Evolutionary conservation across 2,329 filamentous ascomycete species (phyloP).

Genomic region (Chaetomiaceae sp.): DNA sequence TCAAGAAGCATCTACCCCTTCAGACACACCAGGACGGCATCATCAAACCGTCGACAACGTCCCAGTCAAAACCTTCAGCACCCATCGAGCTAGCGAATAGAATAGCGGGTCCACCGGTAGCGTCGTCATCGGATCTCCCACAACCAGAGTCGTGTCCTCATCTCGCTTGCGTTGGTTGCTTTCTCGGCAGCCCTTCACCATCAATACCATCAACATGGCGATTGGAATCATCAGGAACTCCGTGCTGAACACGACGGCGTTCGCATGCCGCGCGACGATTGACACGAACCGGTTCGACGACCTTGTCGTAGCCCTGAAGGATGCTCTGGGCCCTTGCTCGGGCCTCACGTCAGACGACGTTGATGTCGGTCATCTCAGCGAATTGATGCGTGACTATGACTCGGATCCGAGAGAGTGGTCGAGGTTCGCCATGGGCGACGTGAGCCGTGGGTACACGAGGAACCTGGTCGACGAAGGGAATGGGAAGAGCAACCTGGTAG

Average conservation of each 20-base stretch:
- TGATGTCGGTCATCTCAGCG: slow-evolving; percentile 64
- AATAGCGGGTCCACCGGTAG: neutral
- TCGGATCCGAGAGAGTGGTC: slow-evolving; percentile 68
- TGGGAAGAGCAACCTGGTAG: slow-evolving; percentile 51
- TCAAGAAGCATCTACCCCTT: neutral
- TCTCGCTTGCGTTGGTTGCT: neutral
- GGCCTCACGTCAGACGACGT: slow-evolving; percentile 79
- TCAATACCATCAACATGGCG: slow-evolving; percentile 25
- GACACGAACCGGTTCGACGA: slow-evolving; percentile 55
- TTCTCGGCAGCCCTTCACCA: neutral
- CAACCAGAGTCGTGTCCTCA: neutral
- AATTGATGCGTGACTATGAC: slow-evolving; percentile 69
- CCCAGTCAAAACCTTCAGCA: neutral
- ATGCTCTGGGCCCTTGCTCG: slow-evolving; percentile 71
- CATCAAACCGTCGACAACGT: neutral
- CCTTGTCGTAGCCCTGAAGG: slow-evolving; percentile 69
- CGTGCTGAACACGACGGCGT: slow-evolving; percentile 9
- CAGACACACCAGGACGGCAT: neutral
- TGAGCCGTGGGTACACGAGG: slow-evolving; percentile 68
- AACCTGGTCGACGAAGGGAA: slow-evolving; percentile 91
- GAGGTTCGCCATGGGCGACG: slow-evolving; percentile 69
- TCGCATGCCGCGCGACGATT: slow-evolving; percentile 18
- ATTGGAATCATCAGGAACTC: slow-evolving; percentile 22
- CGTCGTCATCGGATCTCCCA: neutral
- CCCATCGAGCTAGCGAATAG: slow-evolving; percentile 1